A percentile compares a stretch with the other conserved stretches of the same genome.
phyloP scores from a whole-genome alignment of 1,284 basidiomycete species.

The Melampsora larici-populina region DNA sequence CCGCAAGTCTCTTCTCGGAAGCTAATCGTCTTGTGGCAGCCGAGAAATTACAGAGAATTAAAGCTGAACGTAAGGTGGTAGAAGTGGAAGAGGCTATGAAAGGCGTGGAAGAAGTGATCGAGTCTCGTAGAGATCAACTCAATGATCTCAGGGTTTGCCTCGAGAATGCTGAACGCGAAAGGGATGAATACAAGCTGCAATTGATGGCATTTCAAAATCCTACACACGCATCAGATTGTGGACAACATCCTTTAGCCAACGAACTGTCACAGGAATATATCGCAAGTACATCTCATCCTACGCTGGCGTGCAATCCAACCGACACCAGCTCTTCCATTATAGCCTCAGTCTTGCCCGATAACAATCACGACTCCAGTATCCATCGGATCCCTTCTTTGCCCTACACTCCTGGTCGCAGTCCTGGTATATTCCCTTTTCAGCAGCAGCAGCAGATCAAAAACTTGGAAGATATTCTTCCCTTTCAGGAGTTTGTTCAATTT shows the following conservation, averaged over 20 bases:
- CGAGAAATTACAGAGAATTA: constrained; percentile 70
- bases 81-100: constrained; percentile 75
- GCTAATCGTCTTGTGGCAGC: constrained; percentile 66
- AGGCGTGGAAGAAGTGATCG: constrained; percentile 79
- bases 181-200: constrained; percentile 19
- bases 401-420: not conserved
- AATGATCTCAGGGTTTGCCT: constrained; percentile 60
- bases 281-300: not conserved
- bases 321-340: constrained; percentile 1
- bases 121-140: constrained; percentile 77
- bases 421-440: not conserved
- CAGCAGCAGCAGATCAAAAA: constrained; percentile 5
- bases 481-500: constrained; percentile 80
- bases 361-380: not conserved
- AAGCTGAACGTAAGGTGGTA: constrained; percentile 76
- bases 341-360: not conserved
- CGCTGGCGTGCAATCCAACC: constrained; percentile 1
- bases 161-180: constrained; percentile 37
- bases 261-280: not conserved
- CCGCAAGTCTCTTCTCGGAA: constrained; percentile 63
- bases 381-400: constrained; percentile 2
- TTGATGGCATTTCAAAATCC: constrained; percentile 44
- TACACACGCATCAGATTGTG: not conserved
- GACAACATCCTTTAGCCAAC: not conserved
- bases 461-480: constrained; percentile 60